A percentile compares a stretch with the other conserved stretches of the same genome.
These are phyloP conservation scores for Kodamaea sp. DNA, from an alignment of 1,139 yeast species.

Conservation along the genomic window DNA sequence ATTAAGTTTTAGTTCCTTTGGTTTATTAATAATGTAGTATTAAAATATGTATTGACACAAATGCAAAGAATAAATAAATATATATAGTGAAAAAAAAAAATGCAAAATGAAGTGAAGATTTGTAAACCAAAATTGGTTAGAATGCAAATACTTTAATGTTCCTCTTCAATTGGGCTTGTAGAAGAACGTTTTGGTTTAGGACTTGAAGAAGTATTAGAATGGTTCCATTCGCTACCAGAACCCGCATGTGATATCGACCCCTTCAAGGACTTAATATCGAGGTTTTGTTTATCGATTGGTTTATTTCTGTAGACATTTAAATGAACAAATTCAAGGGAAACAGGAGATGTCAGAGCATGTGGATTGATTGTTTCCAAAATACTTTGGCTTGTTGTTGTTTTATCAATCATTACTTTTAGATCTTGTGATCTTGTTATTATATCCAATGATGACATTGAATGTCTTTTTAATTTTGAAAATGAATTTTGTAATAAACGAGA, in stretches of 20 bases:
- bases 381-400: constrained; percentile 7
- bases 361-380: constrained; percentile 9
- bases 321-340: constrained; percentile 5
- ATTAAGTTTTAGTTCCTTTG: too few relatives aligned
- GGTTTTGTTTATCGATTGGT: constrained; percentile 3
- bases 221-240: constrained; percentile 3
- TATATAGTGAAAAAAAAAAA: too few relatives aligned
- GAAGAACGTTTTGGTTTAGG: background rate
- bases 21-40: too few relatives aligned
- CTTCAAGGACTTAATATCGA: constrained; percentile 24
- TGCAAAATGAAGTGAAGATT: too few relatives aligned
- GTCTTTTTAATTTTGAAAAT: constrained; percentile 2
- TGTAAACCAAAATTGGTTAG: too few relatives aligned
- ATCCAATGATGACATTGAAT: constrained; percentile 11
- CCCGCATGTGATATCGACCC: constrained; percentile 20
- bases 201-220: background rate
- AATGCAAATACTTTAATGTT: too few relatives aligned
- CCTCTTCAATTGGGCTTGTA: too few relatives aligned
- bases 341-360: constrained; percentile 1
- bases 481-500: too few relatives aligned
- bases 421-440: constrained; percentile 1
- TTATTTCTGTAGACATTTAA: constrained; percentile 3
- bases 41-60: too few relatives aligned
- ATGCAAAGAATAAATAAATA: too few relatives aligned
- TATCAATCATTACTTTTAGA: constrained; percentile 1